Evolutionary conservation across 768 basidiomycete species (phyloP).

Genomic region (Lentinus brumalis): DNA sequence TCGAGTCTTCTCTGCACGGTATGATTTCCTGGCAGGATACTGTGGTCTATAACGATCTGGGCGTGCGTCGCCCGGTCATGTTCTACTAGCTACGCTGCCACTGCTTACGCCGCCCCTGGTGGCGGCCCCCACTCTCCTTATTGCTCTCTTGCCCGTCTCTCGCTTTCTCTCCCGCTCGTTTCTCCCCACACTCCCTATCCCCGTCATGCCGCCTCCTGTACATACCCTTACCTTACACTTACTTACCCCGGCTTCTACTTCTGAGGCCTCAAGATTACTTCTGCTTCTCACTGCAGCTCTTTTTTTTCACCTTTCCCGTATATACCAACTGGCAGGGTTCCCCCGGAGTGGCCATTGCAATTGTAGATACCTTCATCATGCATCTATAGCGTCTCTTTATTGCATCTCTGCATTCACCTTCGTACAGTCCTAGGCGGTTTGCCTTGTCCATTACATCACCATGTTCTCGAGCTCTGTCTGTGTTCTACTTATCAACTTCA

Average conservation of each 20-base stretch:
- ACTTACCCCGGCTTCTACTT: not conserved
- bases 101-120: slow-evolving; percentile 13
- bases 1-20: not conserved
- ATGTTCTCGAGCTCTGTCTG: too few relatives aligned
- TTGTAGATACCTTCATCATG: slow-evolving; percentile 15
- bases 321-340: not conserved
- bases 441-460: too few relatives aligned
- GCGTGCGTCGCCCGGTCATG: slow-evolving; percentile 7
- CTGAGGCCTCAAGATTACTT: not conserved
- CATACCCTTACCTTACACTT: slow-evolving; percentile 8
- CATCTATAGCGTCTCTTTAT: not conserved
- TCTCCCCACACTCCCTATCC: not conserved
- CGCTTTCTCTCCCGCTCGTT: not conserved
- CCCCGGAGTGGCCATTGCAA: slow-evolving; percentile 6
- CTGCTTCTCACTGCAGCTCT: not conserved
- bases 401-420: not conserved
- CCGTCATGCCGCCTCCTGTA: not conserved
- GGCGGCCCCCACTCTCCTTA: slow-evolving; percentile 17
- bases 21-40: not conserved
- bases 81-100: slow-evolving; percentile 11
- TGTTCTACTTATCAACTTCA: too few relatives aligned
- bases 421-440: not conserved
- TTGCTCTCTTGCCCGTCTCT: not conserved
- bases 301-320: not conserved
- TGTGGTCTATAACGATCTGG: not conserved